Evolutionary conservation across 345 rosid species (phyloP).

Genomic region (Eucalyptus albens): DNA sequence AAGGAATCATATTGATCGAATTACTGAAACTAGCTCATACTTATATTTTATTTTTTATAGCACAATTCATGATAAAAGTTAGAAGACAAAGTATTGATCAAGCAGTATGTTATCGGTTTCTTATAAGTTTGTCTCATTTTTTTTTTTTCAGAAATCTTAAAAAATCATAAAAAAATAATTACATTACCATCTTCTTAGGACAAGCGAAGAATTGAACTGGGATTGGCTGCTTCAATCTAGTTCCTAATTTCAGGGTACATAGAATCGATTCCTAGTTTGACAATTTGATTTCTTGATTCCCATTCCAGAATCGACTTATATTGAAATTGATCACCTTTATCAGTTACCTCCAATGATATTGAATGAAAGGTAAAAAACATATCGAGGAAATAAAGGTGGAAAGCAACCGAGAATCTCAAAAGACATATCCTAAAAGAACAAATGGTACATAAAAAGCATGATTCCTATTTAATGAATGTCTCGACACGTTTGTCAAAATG

Average conservation of each 20-base stretch:
- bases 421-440: background rate
- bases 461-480: background rate
- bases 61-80: background rate
- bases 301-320: fast-evolving
- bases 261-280: background rate
- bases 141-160: no score
- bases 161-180: background rate
- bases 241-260: background rate
- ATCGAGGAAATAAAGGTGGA: background rate
- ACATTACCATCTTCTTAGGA: background rate
- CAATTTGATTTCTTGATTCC: background rate
- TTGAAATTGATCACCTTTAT: background rate
- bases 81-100: background rate
- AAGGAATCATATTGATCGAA: no score
- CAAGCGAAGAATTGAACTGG: background rate
- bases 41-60: background rate
- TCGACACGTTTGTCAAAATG: background rate
- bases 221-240: background rate
- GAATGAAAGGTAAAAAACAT: background rate
- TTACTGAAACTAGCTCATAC: fast-evolving
- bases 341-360: background rate
- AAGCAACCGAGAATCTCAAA: background rate
- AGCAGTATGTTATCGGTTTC: background rate
- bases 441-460: background rate
- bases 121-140: fast-evolving